phyloP scores from a whole-genome alignment of 441 rosid genomes.

The Biscutella laevigata region DNA sequence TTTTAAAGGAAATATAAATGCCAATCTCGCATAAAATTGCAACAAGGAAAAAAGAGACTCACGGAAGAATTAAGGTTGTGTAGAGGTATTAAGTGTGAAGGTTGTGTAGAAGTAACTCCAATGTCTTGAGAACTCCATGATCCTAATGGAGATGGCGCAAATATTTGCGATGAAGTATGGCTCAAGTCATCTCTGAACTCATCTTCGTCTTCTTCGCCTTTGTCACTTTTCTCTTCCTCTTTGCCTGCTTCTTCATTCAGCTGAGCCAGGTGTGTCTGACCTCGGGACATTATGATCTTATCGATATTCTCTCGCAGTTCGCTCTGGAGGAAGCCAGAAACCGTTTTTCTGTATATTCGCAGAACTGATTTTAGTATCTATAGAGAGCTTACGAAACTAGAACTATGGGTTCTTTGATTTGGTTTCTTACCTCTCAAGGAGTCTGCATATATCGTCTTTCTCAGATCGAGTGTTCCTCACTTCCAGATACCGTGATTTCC shows the following conservation, averaged over 20 bases:
- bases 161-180: slow-evolving; percentile 26
- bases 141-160: slow-evolving; percentile 36
- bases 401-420: background rate
- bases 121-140: slow-evolving; percentile 53
- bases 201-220: background rate
- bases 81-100: too few relatives aligned
- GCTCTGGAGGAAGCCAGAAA: slow-evolving; percentile 57
- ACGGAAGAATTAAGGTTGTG: slow-evolving; percentile 25
- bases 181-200: slow-evolving; percentile 21
- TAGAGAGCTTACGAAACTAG: background rate
- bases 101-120: slow-evolving; percentile 32
- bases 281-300: slow-evolving; percentile 37
- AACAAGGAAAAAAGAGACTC: slow-evolving; percentile 23
- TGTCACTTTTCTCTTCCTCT: slow-evolving; percentile 1
- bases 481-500: slow-evolving; percentile 62
- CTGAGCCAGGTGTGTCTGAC: slow-evolving; percentile 28
- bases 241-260: slow-evolving; percentile 10
- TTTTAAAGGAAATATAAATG: slow-evolving; percentile 24
- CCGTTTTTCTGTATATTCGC: slow-evolving; percentile 51
- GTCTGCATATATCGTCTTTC: slow-evolving; percentile 54
- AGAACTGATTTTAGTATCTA: background rate
- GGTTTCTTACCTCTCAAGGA: slow-evolving; percentile 59
- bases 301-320: slow-evolving; percentile 62
- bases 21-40: background rate
- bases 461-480: slow-evolving; percentile 43